phyloP scores from a whole-genome alignment of 78 protist species.

The Dictyostelium intermedium region DNA sequence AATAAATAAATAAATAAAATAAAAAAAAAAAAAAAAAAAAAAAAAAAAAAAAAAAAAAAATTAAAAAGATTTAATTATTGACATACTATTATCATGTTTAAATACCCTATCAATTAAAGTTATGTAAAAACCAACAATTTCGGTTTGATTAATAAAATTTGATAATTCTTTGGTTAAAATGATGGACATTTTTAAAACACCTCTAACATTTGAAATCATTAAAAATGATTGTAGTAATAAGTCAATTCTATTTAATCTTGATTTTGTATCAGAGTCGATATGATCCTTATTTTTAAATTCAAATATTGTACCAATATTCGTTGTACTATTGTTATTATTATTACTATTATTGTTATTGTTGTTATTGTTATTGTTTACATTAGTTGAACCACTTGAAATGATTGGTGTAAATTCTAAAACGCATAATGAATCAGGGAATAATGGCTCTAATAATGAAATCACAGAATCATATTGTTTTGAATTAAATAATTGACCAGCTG shows the following conservation, averaged over 20 bases:
- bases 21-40: too few relatives aligned
- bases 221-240: slow-evolving; percentile 30
- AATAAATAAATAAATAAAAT: background rate
- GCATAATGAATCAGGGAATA: slow-evolving; percentile 44
- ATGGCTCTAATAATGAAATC: slow-evolving; percentile 29
- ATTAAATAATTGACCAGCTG: slow-evolving; percentile 26
- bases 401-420: background rate
- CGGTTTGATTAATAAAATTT: background rate
- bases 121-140: background rate
- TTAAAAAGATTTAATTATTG: too few relatives aligned
- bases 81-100: slow-evolving; percentile 19
- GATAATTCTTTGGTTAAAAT: slow-evolving; percentile 14
- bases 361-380: background rate
- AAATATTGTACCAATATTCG: background rate
- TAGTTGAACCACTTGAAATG: background rate
- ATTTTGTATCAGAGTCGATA: background rate
- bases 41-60: too few relatives aligned
- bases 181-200: slow-evolving; percentile 53
- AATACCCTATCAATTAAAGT: background rate
- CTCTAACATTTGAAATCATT: background rate
- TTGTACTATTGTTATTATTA: background rate
- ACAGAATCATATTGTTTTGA: background rate
- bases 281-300: slow-evolving; percentile 26
- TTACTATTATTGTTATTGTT: background rate
- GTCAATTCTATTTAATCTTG: slow-evolving; percentile 39